Conservation (phyloP, 2,329 filamentous ascomycete genomes). For the Fusarium pseudoanthophilum region DNA sequence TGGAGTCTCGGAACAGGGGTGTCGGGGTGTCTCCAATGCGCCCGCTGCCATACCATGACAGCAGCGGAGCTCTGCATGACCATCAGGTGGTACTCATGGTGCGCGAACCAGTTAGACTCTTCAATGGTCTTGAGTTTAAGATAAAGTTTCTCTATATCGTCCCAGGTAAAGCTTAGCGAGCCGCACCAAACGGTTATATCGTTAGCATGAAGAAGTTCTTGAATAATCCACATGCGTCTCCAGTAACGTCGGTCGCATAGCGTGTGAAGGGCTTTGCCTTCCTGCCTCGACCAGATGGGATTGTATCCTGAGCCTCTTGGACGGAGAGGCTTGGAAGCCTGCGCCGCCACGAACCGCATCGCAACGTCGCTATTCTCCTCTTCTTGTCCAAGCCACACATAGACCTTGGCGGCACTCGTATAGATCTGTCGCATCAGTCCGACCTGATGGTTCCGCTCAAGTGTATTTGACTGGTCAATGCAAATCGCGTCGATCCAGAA, state of each 20-base stretch:
- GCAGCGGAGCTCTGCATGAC: neutral
- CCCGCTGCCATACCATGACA: neutral
- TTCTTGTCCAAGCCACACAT: neutral
- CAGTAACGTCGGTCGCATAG: neutral
- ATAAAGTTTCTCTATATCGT: neutral
- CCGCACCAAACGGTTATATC: neutral
- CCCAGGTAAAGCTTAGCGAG: neutral
- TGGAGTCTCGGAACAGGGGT: neutral
- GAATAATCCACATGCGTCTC: neutral
- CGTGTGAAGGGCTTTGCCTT: neutral
- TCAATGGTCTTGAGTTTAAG: neutral
- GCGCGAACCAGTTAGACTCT: neutral
- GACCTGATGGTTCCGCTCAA: neutral
- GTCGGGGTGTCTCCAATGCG: neutral
- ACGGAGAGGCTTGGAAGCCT: neutral
- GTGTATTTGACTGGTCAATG: neutral
- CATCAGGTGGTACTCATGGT: neutral
- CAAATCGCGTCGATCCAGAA: neutral
- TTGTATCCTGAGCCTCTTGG: neutral
- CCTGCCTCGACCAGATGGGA: accelerated
- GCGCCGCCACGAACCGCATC: neutral
- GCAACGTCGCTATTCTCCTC: neutral
- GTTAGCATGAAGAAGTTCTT: neutral
- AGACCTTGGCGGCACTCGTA: neutral
- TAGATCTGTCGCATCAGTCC: neutral